Evolutionary conservation across 2,329 filamentous ascomycete species (phyloP).

Genomic region (Calonectria pseudoreteaudii): DNA sequence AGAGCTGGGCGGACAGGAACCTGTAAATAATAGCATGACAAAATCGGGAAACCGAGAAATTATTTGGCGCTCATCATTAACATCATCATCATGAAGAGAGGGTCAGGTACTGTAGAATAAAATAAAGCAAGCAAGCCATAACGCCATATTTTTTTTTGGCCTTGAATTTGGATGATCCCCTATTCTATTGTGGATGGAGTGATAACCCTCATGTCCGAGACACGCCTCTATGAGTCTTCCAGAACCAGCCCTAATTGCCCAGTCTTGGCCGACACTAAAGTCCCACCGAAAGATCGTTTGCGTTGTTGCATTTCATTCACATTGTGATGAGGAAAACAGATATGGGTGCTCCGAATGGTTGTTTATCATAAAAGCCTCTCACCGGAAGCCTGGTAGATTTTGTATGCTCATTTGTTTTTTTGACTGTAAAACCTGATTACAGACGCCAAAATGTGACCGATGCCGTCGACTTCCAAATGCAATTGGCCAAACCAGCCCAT

Average conservation of each 20-base stretch:
- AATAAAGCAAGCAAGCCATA: conserved; percentile 24
- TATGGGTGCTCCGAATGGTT: conserved; percentile 38
- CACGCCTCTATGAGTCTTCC: conserved; percentile 29
- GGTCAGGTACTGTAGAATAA: conserved; percentile 30
- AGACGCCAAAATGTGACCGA: conserved; percentile 75
- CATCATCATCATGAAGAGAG: conserved; percentile 23
- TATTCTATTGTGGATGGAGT: background rate
- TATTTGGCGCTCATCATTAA: conserved; percentile 19
- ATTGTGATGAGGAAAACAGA: conserved; percentile 15
- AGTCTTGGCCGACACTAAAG: conserved; percentile 30
- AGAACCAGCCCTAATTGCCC: conserved; percentile 26
- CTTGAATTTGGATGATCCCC: background rate
- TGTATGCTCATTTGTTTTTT: conserved; percentile 60
- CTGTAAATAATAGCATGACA: conserved; percentile 47
- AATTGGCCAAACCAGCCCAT: conserved; percentile 71
- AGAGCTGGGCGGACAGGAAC: conserved; percentile 79
- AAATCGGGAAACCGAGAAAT: background rate
- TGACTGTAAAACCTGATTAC: conserved; percentile 74
- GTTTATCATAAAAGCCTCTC: conserved; percentile 48
- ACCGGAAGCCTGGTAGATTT: conserved; percentile 50
- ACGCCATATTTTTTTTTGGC: conserved; percentile 14
- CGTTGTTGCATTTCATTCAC: conserved; percentile 31
- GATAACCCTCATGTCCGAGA: conserved; percentile 12
- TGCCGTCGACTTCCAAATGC: conserved; percentile 75
- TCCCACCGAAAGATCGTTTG: conserved; percentile 28